Percentiles rank a stretch among this genome's conserved stretches.
Evolutionary conservation across 495 filamentous ascomycete species (phyloP).

Genomic region (Penicillium canescens): DNA sequence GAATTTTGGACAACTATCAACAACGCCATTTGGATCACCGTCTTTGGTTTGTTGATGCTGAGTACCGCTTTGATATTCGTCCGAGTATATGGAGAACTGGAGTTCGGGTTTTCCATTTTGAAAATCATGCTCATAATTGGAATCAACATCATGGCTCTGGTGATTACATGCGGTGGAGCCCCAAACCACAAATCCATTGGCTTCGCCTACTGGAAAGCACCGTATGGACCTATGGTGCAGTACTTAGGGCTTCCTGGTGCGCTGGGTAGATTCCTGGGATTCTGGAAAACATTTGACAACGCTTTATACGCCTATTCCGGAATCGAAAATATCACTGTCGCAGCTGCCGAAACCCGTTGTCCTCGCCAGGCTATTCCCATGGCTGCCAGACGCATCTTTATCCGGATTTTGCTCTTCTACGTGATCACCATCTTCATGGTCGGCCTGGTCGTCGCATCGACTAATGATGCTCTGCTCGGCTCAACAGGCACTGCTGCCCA

Average conservation of each 20-base stretch:
- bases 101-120: constrained; percentile 44
- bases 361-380: constrained; percentile 41
- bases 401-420: constrained; percentile 44
- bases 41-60: constrained; percentile 45
- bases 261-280: constrained; percentile 41
- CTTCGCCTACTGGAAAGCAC: constrained; percentile 22
- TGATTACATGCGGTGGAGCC: constrained; percentile 41
- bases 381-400: constrained; percentile 39
- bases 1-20: constrained; percentile 44
- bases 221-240: constrained; percentile 24
- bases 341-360: constrained; percentile 43
- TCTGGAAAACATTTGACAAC: constrained; percentile 55
- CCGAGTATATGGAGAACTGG: constrained; percentile 46
- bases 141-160: constrained; percentile 48
- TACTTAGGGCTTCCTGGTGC: constrained; percentile 18
- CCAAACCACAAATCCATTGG: constrained; percentile 21
- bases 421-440: constrained; percentile 42
- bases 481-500: constrained; percentile 33
- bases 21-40: constrained; percentile 43
- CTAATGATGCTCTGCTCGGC: constrained; percentile 45
- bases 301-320: constrained; percentile 59
- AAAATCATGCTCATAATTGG: constrained; percentile 49
- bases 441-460: constrained; percentile 47
- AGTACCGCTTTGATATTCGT: constrained; percentile 45
- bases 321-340: constrained; percentile 50